Conservation (phyloP, 768 basidiomycete genomes). For the Boletus coccyginus region DNA sequence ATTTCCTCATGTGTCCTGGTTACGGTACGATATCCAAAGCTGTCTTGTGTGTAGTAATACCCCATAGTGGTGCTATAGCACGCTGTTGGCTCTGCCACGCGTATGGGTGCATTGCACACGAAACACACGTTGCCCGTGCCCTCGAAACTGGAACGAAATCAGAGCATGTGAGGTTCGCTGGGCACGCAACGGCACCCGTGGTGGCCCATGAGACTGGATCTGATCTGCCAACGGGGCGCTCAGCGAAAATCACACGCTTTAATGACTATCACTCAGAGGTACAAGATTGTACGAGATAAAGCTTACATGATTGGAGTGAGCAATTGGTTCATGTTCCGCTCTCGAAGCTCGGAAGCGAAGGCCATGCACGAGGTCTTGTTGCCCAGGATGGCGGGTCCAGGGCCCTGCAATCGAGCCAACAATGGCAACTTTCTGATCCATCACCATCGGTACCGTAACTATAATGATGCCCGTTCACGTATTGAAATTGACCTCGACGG, state of each 20-base stretch:
- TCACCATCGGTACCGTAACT: constrained; percentile 31
- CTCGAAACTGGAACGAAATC: not conserved
- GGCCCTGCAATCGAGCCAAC: constrained; percentile 10
- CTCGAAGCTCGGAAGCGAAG: constrained; percentile 26
- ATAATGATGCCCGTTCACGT: constrained; percentile 29
- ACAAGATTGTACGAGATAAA: constrained; percentile 1
- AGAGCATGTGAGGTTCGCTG: not conserved
- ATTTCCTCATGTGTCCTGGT: constrained; percentile 20
- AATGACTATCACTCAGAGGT: not conserved
- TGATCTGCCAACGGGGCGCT: constrained; percentile 2
- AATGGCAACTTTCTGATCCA: constrained; percentile 24
- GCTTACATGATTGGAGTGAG: constrained; percentile 19
- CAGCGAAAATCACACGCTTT: constrained; percentile 3
- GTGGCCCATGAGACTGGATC: not conserved
- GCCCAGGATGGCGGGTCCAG: constrained; percentile 8
- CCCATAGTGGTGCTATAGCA: constrained; percentile 13
- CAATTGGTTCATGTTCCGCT: constrained; percentile 21
- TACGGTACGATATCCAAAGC: constrained; percentile 16
- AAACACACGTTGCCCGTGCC: constrained; percentile 16
- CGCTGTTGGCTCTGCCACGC: constrained; percentile 6
- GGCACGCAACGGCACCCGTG: not conserved
- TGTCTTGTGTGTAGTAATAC: constrained; percentile 11
- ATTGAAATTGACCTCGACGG: constrained; percentile 20
- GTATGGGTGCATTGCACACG: constrained; percentile 9
- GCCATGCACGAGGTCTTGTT: constrained; percentile 19